Evolutionary conservation across 2,329 filamentous ascomycete species (phyloP).

Genomic region (Bertia moriformis): DNA sequence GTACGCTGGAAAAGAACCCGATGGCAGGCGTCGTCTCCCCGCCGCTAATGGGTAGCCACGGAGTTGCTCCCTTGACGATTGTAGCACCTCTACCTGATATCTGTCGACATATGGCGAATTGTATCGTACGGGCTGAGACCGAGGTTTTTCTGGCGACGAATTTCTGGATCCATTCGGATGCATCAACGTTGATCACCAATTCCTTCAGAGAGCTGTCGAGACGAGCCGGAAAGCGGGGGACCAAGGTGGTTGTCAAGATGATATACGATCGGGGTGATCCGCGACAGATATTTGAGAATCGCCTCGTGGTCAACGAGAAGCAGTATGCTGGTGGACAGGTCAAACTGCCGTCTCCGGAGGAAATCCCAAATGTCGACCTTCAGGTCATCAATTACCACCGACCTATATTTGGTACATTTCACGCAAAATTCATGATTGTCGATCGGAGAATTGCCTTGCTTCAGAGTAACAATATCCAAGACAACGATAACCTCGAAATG

Average conservation of each 20-base stretch:
- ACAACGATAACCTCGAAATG: constrained; percentile 52
- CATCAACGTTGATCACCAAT: constrained; percentile 40
- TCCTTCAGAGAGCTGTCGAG: constrained; percentile 39
- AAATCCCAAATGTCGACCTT: constrained; percentile 42
- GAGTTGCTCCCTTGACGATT: constrained; percentile 38
- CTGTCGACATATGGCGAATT: constrained; percentile 42
- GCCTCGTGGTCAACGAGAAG: constrained; percentile 28
- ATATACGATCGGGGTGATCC: constrained; percentile 44
- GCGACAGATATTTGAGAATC: constrained; percentile 37
- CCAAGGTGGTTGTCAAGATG: constrained; percentile 38
- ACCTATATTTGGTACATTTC: constrained; percentile 44
- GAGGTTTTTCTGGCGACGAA: constrained; percentile 47
- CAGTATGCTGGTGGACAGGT: constrained; percentile 31
- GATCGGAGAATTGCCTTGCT: constrained; percentile 40
- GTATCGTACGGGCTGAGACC: constrained; percentile 40
- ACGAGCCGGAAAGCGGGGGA: constrained; percentile 31
- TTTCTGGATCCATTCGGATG: constrained; percentile 42
- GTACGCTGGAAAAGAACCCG: constrained; percentile 20
- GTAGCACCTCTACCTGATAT: constrained; percentile 41
- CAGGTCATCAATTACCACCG: constrained; percentile 45
- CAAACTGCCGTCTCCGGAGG: constrained; percentile 30
- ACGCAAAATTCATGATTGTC: constrained; percentile 45
- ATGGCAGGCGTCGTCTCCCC: constrained; percentile 14
- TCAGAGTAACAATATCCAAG: constrained; percentile 43
- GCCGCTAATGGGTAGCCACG: constrained; percentile 10